Conservation (phyloP, 495 filamentous ascomycete genomes). For the Neohortaea acidophila region DNA sequence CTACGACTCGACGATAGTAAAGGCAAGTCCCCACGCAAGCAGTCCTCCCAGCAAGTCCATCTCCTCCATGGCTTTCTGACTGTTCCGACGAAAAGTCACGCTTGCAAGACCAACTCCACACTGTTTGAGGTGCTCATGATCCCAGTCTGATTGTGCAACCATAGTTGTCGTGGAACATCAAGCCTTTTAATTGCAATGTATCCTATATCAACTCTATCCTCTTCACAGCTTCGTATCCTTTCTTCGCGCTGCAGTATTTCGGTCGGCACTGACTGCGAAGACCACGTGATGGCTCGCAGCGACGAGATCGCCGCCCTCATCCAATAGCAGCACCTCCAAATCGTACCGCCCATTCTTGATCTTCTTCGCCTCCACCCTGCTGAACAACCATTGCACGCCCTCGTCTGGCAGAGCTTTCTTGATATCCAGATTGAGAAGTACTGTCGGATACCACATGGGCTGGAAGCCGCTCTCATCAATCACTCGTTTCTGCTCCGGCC, state of each 20-base stretch:
- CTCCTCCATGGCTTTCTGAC: too few relatives aligned
- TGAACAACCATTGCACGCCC: constrained; percentile 30
- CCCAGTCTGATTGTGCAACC: too few relatives aligned
- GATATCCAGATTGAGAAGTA: constrained; percentile 39
- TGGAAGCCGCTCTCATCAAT: constrained; percentile 18
- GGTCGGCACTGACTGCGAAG: constrained; percentile 20
- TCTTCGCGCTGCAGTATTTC: constrained; percentile 24
- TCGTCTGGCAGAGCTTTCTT: constrained; percentile 32
- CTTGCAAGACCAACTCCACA: too few relatives aligned
- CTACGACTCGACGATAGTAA: too few relatives aligned
- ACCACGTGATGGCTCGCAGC: constrained; percentile 29
- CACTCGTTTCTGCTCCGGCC: constrained; percentile 18
- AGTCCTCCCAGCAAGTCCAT: too few relatives aligned
- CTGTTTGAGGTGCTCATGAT: too few relatives aligned
- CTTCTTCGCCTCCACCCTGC: constrained; percentile 27
- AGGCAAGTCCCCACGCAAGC: too few relatives aligned
- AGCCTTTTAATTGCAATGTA: too few relatives aligned
- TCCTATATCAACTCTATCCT: too few relatives aligned
- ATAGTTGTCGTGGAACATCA: too few relatives aligned
- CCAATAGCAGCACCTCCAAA: constrained; percentile 27
- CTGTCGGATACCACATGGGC: constrained; percentile 66
- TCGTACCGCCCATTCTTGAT: constrained; percentile 33
- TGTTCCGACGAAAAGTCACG: too few relatives aligned
- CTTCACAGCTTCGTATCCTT: too few relatives aligned
- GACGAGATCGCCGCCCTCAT: constrained; percentile 27